phyloP scores from a whole-genome alignment of 768 basidiomycete species.

The Tylopilus cervinicoccineus region DNA sequence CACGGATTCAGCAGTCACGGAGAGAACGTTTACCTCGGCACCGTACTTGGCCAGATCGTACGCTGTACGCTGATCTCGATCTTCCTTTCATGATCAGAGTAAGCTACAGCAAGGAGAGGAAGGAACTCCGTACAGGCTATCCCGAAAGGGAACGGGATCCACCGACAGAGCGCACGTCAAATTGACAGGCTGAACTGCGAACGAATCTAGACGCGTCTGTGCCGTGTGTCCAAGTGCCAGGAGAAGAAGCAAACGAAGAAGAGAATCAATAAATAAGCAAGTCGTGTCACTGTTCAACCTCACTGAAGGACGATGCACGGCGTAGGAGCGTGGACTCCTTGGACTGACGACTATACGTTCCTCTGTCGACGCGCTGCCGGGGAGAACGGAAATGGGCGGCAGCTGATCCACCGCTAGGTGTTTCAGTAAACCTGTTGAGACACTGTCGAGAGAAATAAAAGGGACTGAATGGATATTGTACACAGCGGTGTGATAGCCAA shows the following conservation, averaged over 20 bases:
- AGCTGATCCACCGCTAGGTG: neutral
- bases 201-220: slow-evolving; percentile 6
- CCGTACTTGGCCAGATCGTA: slow-evolving; percentile 18
- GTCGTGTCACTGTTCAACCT: neutral
- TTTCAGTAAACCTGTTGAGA: slow-evolving; percentile 10
- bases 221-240: neutral
- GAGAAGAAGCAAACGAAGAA: too few relatives aligned
- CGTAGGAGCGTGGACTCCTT: neutral
- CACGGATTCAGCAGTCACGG: neutral
- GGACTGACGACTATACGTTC: neutral
- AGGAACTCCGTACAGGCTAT: too few relatives aligned
- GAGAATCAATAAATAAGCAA: too few relatives aligned
- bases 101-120: too few relatives aligned
- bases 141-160: neutral
- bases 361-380: neutral
- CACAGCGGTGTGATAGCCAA: too few relatives aligned
- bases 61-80: slow-evolving; percentile 19
- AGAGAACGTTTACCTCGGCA: neutral
- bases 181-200: neutral
- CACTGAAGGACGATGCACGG: slow-evolving; percentile 1
- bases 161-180: slow-evolving; percentile 7
- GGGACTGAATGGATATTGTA: too few relatives aligned
- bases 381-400: slow-evolving; percentile 4
- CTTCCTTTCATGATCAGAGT: too few relatives aligned
- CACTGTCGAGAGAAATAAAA: slow-evolving; percentile 7